Evolutionary conservation across 2,329 filamentous ascomycete genomes (phyloP), one percentile per base, ranked within the genome.

Genomic region (Dothidotthia symphoricarpi): DNA sequence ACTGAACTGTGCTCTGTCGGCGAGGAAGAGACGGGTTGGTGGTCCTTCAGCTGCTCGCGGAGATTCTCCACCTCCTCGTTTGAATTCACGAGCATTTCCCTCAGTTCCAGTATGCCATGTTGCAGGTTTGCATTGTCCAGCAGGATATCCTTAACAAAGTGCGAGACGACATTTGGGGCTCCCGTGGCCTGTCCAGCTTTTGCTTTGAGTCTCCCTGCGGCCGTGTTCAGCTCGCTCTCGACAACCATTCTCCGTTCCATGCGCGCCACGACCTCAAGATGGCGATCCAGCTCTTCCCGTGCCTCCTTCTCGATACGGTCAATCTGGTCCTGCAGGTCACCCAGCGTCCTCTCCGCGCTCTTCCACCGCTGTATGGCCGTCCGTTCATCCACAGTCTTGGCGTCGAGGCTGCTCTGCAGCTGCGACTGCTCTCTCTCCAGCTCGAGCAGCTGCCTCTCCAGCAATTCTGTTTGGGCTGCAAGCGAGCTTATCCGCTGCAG

Each of bases 121-220:
- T 98, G 93, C 29, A 98, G 72, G 53, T 88, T 95, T 8, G 90
- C 88, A 60, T 98, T 98, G 65, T 98, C 93, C 57, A 95, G 85
- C 13, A 98, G 74, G 39, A 98, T 86, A 63, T 97, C 93, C 52
- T 90, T 88, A 39, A 98, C 93, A 55, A 98, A 97, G 60, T 94
- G 88, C 14, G 88, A 90, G n/a, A 97, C 88, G 25, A 95, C 88
- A 41, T 75, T 82, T 45, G 75, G 81, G 8, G 79, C 76, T 39
- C 71, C 73, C 50, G 78, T 78, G 19, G 78, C 75, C 3, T 77
- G 75, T 3, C 75, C 76, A 27, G 86, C 69, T 3, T 81, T 81
- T 50, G 85, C 87, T 3, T 88, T 88, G 36, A 95, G 74, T 37
- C 88, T 78, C 22, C 84, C 85, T 10, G 87, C 88, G 2, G 88